These are phyloP conservation scores for Coniosporium tulheliwenetii DNA, from an alignment of 2,329 filamentous ascomycete genomes.

Conservation along the genomic window DNA sequence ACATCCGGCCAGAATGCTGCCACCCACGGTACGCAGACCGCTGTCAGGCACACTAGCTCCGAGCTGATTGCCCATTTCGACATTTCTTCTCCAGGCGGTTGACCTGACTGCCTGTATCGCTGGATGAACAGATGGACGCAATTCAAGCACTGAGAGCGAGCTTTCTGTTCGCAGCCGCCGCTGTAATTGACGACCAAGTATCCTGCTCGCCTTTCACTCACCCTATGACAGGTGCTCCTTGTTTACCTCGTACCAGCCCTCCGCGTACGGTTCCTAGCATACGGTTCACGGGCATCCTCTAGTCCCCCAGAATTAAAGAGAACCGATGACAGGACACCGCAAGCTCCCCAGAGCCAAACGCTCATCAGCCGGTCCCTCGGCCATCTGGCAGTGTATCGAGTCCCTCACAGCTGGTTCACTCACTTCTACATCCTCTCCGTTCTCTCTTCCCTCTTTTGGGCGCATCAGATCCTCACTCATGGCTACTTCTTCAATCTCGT, in stretches of 20 bases:
- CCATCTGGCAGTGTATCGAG: slow-evolving; percentile 36
- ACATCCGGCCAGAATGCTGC: too few species aligned
- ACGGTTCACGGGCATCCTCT: slow-evolving; percentile 37
- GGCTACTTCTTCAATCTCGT: slow-evolving; percentile 38
- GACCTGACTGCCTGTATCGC: too few species aligned
- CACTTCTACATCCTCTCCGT: slow-evolving; percentile 74
- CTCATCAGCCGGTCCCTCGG: slow-evolving; percentile 25
- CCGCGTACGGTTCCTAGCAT: slow-evolving; percentile 40
- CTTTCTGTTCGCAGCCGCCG: too few species aligned
- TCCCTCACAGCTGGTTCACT: slow-evolving; percentile 79
- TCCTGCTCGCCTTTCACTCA: too few species aligned
- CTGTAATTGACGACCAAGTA: too few species aligned
- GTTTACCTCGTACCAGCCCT: slow-evolving; percentile 35
- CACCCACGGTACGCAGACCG: too few species aligned
- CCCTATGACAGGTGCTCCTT: slow-evolving; percentile 27
- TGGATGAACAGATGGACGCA: too few species aligned
- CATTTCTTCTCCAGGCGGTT: too few species aligned
- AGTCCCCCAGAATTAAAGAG: slow-evolving; percentile 1
- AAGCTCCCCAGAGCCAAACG: too few species aligned
- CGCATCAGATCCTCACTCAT: slow-evolving; percentile 39
- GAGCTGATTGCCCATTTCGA: too few species aligned
- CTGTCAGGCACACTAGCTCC: too few species aligned
- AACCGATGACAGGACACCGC: neutral
- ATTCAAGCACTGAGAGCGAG: too few species aligned
- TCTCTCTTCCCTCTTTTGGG: slow-evolving; percentile 59